Base-by-base conservation (phyloP, 208 protist species). In the Trichomonas vaginalis region DNA sequence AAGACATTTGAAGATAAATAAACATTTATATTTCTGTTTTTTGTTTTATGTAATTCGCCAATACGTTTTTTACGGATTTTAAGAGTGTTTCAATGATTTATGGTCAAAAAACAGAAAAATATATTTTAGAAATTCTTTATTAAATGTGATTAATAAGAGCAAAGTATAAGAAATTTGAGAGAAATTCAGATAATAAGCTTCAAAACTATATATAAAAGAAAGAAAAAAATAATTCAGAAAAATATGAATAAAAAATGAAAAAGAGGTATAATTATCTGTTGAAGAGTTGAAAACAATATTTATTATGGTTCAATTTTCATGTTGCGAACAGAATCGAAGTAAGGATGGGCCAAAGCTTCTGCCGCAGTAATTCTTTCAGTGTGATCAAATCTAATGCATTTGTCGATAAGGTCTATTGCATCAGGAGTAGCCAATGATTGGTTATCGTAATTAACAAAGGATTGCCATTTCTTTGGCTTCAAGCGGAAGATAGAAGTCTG, bases 291-390 rank as follows among this genome's bases (percentile, higher is more conserved):
- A 45, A 88, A 42, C 32, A 83, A 83, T 83, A 42, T 88, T 48
- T 88, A 88, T 88, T 88, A 45, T 23, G 10, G 27, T 51, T 39
- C 8, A 27, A 51, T 51, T n/a, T 51, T 45, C 21, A 48, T 45
- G 37, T 92, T 32, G 48, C 86, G 48, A 56, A 96, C 87, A 42
- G 32, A 12, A 83, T 96, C 95, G 32, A 96, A 96, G 49, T 96
- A 96, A 45, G 95, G 95, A 83, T 96, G 95, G 37, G 79, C 79
- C n/a, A 96, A 37, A 80, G 95, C 95, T 48, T 96, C 95, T 32
- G 10, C 17, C n/a, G 95, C 56, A 10, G 95, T 86, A 10, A 96
- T 83, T 49, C 95, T 62, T 48, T 95, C 48, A 9, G 49, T 39
- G 37, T 96, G 95, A 70, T 96, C 95, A 70, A 56, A 96, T 51